Conservation (phyloP, 192 early-diverging fungal genomes). For the Chytriomyces sp. region DNA sequence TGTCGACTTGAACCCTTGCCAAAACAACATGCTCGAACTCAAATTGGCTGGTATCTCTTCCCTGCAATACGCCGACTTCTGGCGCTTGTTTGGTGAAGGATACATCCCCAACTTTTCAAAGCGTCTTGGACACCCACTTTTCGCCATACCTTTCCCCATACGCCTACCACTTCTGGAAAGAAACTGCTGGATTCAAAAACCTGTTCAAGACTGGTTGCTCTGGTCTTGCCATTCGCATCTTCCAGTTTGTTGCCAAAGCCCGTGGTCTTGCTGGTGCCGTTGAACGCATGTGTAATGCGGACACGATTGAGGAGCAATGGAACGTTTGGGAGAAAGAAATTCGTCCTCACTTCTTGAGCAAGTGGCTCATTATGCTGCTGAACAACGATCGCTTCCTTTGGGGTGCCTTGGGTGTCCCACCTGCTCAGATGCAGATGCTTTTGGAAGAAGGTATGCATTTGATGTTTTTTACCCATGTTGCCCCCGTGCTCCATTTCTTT, state of each 20-base stretch:
- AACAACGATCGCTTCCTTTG: conserved; percentile 84
- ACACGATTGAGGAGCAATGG: conserved; percentile 65
- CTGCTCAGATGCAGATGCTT: conserved; percentile 86
- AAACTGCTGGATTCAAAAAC: conserved; percentile 64
- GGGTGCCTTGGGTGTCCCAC: conserved; percentile 83
- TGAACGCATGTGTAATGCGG: conserved; percentile 59
- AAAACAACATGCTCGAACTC: conserved; percentile 87
- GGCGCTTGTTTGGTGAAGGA: conserved; percentile 82
- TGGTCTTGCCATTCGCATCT: conserved; percentile 72
- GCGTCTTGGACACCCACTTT: conserved; percentile 67
- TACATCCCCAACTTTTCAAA: conserved; percentile 61
- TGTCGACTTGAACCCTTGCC: conserved; percentile 90
- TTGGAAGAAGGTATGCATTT: conserved; percentile 63
- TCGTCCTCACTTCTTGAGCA: conserved; percentile 66
- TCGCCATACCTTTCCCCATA: conserved; percentile 72
- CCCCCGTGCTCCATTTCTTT: not conserved
- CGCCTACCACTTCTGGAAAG: conserved; percentile 82
- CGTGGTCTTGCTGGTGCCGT: conserved; percentile 62
- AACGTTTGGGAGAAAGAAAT: conserved; percentile 70
- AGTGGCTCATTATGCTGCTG: conserved; percentile 66
- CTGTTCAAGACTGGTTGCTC: conserved; percentile 86
- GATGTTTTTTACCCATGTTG: conserved; percentile 3
- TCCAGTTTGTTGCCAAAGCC: conserved; percentile 65
- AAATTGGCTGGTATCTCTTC: conserved; percentile 73
- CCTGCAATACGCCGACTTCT: conserved; percentile 70